Percentiles rank a stretch among this genome's conserved stretches.
These are phyloP conservation scores for Myriosclerotinia duriaeana DNA, from an alignment of 2,329 filamentous ascomycete genomes.

Conservation along the genomic window DNA sequence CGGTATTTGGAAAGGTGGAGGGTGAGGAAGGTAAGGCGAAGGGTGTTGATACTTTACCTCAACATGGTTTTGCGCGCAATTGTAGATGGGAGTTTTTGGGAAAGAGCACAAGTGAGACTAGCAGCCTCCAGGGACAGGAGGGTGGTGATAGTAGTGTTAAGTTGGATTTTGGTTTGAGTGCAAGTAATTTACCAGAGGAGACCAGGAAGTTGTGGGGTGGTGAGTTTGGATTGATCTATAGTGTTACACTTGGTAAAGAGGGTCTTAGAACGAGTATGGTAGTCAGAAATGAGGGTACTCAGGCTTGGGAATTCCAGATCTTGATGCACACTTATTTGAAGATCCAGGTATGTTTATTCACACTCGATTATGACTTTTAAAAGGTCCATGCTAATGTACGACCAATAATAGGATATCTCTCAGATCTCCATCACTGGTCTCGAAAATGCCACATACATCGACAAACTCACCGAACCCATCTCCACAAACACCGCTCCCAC, in stretches of 20 bases:
- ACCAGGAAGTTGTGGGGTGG: constrained; percentile 76
- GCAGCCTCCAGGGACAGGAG: constrained; percentile 33
- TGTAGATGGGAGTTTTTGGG: constrained; percentile 92
- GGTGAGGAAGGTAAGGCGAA: constrained; percentile 72
- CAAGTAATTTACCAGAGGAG: constrained; percentile 66
- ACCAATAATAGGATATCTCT: constrained; percentile 67
- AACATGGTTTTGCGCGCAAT: constrained; percentile 92
- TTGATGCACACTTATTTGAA: constrained; percentile 89
- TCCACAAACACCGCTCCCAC: constrained; percentile 64
- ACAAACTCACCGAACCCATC: constrained; percentile 68
- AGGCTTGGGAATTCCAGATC: constrained; percentile 86
- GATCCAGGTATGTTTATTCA: constrained; percentile 61
- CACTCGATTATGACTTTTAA: background rate
- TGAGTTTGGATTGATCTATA: constrained; percentile 89
- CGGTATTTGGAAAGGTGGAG: constrained; percentile 84
- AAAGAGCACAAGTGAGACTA: constrained; percentile 66
- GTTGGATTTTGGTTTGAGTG: constrained; percentile 90
- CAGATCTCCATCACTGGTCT: constrained; percentile 73
- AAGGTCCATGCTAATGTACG: constrained; percentile 25
- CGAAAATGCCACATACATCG: constrained; percentile 71
- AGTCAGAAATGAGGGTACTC: constrained; percentile 79
- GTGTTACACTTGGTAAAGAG: constrained; percentile 76
- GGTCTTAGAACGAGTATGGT: constrained; percentile 78
- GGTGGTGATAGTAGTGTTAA: constrained; percentile 70
- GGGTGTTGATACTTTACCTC: constrained; percentile 64